Percentiles rank a stretch among this genome's conserved stretches.
phyloP scores from a whole-genome alignment of 176 grass and related monocot genomes.

The Eleusine coracana region DNA sequence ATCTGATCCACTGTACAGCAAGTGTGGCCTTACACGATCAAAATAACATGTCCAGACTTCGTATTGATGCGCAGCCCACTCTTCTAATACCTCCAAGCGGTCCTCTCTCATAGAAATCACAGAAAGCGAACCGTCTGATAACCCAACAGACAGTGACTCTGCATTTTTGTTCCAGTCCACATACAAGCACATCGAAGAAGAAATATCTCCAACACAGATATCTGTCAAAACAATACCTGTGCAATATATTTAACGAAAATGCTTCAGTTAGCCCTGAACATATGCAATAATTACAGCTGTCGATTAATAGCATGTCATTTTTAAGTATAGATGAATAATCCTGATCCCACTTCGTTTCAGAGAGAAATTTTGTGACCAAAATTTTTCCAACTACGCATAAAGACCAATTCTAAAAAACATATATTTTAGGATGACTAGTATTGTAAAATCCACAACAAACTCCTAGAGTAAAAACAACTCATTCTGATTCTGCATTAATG shows the following conservation, averaged over 20 bases:
- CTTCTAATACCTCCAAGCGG: slow-evolving; percentile 63
- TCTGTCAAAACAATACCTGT: slow-evolving; percentile 62
- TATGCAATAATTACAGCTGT: neutral
- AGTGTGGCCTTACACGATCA: slow-evolving; percentile 59
- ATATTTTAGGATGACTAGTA: slow-evolving; percentile 8
- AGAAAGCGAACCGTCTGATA: slow-evolving; percentile 86
- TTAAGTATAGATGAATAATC: neutral
- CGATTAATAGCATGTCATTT: slow-evolving; percentile 14
- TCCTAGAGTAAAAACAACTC: neutral
- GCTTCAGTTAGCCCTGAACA: slow-evolving; percentile 23
- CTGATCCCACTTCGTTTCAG: neutral
- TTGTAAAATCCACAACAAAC: neutral
- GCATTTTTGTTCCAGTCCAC: slow-evolving; percentile 69
- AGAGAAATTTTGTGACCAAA: neutral
- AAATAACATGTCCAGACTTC: slow-evolving; percentile 92
- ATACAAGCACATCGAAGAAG: slow-evolving; percentile 90
- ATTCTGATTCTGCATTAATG: slow-evolving; percentile 9
- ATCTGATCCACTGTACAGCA: slow-evolving; percentile 83
- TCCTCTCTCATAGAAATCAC: slow-evolving; percentile 66
- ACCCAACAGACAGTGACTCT: slow-evolving; percentile 61
- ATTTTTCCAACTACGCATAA: neutral
- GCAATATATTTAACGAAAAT: slow-evolving; percentile 26
- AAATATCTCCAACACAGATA: slow-evolving; percentile 54
- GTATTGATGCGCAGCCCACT: slow-evolving; percentile 82
- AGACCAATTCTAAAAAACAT: neutral